Evolutionary conservation across 805 yeast species (phyloP), one percentile per base, ranked within the genome.

Genomic region (Sugiyamaella qingdaonensis): DNA sequence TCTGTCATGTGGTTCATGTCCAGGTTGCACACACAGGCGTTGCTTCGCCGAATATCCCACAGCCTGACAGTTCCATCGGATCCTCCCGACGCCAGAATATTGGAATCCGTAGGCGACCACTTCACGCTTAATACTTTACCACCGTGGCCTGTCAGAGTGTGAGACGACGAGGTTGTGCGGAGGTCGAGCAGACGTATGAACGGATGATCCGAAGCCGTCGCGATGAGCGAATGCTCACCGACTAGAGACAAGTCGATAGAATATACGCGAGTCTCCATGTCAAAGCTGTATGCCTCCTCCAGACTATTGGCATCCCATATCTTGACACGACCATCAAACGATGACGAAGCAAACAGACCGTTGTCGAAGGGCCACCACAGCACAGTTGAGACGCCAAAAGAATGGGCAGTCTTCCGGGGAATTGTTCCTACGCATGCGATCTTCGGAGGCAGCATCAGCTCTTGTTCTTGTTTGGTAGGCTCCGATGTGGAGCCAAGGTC

Each of bases 361-460:
- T 84, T 81, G 67, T 91, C 97, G 44, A 73, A 72, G 0, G 94
- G 90, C 92, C 96, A 92, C 97, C 97, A 91, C 61, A 77, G 74
- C 0, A 88, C 73, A 13, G 79, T 70, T 0, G 95, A 86, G 0
- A 91, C 75, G 0, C 96, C 96, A 65, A 76, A 88, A 16, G 71
- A 66, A 64, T 91, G 97, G 0, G 76, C 79, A 27, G 58, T 56
- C 49, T 59, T 58, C 21, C 68, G 55, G 16, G 58, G 55, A 11
- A 63, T 51, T 13, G 48, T 48, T 49, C 47, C 52, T 35, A 42
- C 48, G 34, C 47, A 32, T 18, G 45, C 36, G 2, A 49, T 18
- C 34, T 21, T 35, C 57, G 48, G 53, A 47, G 33, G 21, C 18
- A 44, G 11, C 39, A 47, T 46, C 45, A 60, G 51, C 11, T 42